Percentiles rank a stretch among this genome's conserved stretches.
Evolutionary conservation across 495 filamentous ascomycete species (phyloP).

Genomic region (Penicillium alfredii): DNA sequence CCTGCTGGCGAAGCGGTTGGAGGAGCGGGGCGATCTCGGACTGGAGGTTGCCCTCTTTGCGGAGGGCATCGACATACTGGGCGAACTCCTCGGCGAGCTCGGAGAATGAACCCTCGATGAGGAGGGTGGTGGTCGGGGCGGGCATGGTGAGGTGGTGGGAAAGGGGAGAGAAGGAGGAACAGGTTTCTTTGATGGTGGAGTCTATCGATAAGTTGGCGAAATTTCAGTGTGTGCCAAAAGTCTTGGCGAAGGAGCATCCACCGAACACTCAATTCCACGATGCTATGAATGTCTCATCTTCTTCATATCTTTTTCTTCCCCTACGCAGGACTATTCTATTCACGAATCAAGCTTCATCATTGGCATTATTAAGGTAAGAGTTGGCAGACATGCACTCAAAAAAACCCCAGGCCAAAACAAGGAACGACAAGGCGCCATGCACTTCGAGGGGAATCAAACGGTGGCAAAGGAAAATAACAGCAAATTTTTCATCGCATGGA

Average conservation of each 20-base stretch:
- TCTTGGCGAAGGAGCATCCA: slow-evolving; percentile 37
- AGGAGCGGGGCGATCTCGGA: slow-evolving; percentile 70
- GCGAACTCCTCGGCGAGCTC: slow-evolving; percentile 88
- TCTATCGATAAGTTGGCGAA: slow-evolving; percentile 40
- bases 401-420: slow-evolving; percentile 14
- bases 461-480: slow-evolving; percentile 3
- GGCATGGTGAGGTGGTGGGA: slow-evolving; percentile 38
- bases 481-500: slow-evolving; percentile 13
- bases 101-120: slow-evolving; percentile 86
- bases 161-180: slow-evolving; percentile 19
- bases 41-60: slow-evolving; percentile 52
- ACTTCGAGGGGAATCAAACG: slow-evolving; percentile 24
- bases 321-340: too few relatives aligned
- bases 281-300: too few relatives aligned
- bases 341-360: too few relatives aligned
- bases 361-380: slow-evolving; percentile 7
- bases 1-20: slow-evolving; percentile 49
- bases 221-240: slow-evolving; percentile 44
- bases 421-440: slow-evolving; percentile 15
- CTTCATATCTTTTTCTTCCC: too few relatives aligned
- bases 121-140: slow-evolving; percentile 55
- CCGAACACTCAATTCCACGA: slow-evolving; percentile 3
- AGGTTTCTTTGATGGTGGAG: slow-evolving; percentile 40
- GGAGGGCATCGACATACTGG: slow-evolving; percentile 66
- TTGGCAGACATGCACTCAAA: too few relatives aligned